Conservation (phyloP, 352 stramenopile genomes). For the Globisporangium alternatum region DNA sequence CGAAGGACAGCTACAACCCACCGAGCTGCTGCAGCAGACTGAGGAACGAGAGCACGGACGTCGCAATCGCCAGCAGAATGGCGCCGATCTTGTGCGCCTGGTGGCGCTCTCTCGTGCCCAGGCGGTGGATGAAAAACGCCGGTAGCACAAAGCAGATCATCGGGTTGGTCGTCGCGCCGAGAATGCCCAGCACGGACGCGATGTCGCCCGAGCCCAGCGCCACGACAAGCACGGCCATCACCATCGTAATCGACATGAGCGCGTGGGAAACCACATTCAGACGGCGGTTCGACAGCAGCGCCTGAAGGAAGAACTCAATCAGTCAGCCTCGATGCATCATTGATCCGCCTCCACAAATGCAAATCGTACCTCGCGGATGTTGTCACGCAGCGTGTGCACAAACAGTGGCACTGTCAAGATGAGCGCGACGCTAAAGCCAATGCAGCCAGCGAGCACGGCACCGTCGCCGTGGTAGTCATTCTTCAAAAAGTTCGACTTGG, state of each 20-base stretch:
- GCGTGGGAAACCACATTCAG: constrained; percentile 48
- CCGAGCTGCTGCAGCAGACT: constrained; percentile 56
- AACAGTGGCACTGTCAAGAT: constrained; percentile 85
- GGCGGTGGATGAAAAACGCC: constrained; percentile 66
- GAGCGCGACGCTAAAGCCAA: constrained; percentile 81
- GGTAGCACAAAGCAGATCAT: constrained; percentile 88
- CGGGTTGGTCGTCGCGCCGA: constrained; percentile 85
- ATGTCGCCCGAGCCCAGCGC: constrained; percentile 79
- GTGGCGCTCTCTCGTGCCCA: constrained; percentile 38
- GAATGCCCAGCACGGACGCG: constrained; percentile 75
- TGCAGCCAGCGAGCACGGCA: constrained; percentile 59
- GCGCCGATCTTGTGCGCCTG: constrained; percentile 42
- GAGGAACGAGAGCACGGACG: constrained; percentile 41
- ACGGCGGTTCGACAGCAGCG: constrained; percentile 44
- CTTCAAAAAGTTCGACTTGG: constrained; percentile 82
- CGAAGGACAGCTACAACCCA: constrained; percentile 2
- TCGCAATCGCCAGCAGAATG: constrained; percentile 39
- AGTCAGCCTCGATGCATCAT: not conserved
- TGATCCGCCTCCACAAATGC: not conserved
- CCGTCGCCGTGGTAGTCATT: constrained; percentile 83
- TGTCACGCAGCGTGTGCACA: constrained; percentile 82
- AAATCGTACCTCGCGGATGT: constrained; percentile 54
- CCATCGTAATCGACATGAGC: constrained; percentile 35
- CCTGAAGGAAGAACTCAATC: constrained; percentile 17
- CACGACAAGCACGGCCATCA: constrained; percentile 49